Evolutionary conservation across 306 rosid species (phyloP).

Genomic region (Vicia faba): DNA sequence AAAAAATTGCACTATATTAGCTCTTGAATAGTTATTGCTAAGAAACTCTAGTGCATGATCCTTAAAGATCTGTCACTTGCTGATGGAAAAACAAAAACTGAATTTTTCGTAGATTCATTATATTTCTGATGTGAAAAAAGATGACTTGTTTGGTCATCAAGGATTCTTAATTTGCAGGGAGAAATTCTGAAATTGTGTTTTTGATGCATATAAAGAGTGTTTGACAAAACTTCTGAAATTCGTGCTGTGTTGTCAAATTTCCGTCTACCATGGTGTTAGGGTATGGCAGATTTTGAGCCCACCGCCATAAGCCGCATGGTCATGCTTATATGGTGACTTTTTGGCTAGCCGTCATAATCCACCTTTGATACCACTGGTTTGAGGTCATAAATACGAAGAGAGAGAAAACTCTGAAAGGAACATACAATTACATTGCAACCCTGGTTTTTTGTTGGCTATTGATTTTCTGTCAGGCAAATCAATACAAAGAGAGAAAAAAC

Average conservation of each 20-base stretch:
- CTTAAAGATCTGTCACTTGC: constrained; percentile 16
- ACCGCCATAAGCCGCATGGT: not conserved
- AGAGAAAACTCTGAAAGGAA: constrained; percentile 16
- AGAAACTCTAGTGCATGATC: constrained; percentile 6
- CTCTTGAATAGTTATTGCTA: constrained; percentile 23
- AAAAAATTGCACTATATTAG: constrained; percentile 34
- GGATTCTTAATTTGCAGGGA: not conserved
- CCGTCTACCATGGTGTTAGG: not conserved
- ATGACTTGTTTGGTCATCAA: constrained; percentile 10
- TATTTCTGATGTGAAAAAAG: constrained; percentile 21
- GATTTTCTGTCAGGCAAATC: constrained; percentile 11
- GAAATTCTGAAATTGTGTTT: constrained; percentile 1
- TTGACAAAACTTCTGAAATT: constrained; percentile 10
- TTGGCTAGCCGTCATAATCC: not conserved
- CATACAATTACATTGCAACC: constrained; percentile 14
- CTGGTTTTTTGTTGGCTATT: constrained; percentile 5
- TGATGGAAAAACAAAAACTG: constrained; percentile 4
- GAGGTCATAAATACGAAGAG: constrained; percentile 20
- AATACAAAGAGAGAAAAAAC: not conserved
- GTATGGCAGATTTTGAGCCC: not conserved
- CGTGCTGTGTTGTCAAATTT: not conserved
- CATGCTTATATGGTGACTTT: not conserved
- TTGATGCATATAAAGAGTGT: constrained; percentile 22
- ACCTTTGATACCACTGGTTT: not conserved
- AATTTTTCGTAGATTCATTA: constrained; percentile 11